These are phyloP conservation scores for Castanopsis chinensis DNA, from an alignment of 306 rosid genomes.

Conservation along the genomic window DNA sequence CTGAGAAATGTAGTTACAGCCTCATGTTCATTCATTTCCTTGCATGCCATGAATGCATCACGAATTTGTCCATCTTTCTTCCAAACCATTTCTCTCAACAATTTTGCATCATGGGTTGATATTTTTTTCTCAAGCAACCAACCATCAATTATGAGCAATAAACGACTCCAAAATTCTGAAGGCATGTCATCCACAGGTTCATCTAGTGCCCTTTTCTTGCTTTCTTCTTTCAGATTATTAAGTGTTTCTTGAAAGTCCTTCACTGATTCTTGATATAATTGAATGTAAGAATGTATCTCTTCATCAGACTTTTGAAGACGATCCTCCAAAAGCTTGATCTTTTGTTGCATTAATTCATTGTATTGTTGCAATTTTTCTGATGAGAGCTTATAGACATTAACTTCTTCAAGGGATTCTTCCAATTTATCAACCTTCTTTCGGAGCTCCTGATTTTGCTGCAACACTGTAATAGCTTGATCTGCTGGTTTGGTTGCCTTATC, in stretches of 20 bases:
- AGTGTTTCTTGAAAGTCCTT: slow-evolving; percentile 80
- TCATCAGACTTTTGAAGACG: slow-evolving; percentile 81
- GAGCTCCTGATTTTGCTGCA: slow-evolving; percentile 86
- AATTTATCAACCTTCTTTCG: slow-evolving; percentile 67
- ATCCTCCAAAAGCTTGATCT: slow-evolving; percentile 69
- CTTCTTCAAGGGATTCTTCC: slow-evolving; percentile 79
- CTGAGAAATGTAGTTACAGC: slow-evolving; percentile 65
- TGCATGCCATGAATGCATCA: slow-evolving; percentile 64
- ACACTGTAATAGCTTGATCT: slow-evolving; percentile 61
- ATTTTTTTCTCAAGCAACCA: slow-evolving; percentile 86
- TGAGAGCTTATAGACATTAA: slow-evolving; percentile 57
- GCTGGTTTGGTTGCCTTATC: slow-evolving; percentile 76
- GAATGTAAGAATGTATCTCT: slow-evolving; percentile 72
- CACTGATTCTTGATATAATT: slow-evolving; percentile 81
- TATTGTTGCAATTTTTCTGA: slow-evolving; percentile 70
- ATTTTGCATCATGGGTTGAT: slow-evolving; percentile 55
- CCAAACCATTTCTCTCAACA: slow-evolving; percentile 84
- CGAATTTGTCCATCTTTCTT: slow-evolving; percentile 59
- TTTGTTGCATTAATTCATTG: slow-evolving; percentile 72
- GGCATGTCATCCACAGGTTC: slow-evolving; percentile 91
- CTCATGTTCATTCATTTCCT: slow-evolving; percentile 58
- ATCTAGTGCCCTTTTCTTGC: slow-evolving; percentile 58
- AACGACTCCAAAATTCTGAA: slow-evolving; percentile 85
- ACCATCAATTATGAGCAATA: slow-evolving; percentile 87
- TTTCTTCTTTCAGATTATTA: slow-evolving; percentile 62